These are phyloP conservation scores for Penicillium sp. DNA, from an alignment of 2,329 filamentous ascomycete genomes.

Conservation along the genomic window DNA sequence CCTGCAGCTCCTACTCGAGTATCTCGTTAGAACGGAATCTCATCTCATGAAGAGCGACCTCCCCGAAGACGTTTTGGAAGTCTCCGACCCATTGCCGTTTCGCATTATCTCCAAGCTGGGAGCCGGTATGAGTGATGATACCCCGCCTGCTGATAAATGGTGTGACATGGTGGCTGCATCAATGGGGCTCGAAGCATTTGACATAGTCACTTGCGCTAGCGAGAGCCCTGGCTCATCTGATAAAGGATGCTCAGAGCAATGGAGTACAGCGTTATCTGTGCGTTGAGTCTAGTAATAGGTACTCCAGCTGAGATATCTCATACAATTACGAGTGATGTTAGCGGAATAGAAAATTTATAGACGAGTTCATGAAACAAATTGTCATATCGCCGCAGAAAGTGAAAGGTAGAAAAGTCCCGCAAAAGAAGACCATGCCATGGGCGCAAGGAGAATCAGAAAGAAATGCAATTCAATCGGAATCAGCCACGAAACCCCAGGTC, in stretches of 20 bases:
- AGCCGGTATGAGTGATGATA: neutral
- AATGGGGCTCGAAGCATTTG: slow-evolving; percentile 23
- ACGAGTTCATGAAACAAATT: slow-evolving; percentile 16
- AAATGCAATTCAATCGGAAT: neutral
- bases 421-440: slow-evolving; percentile 12
- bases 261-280: neutral
- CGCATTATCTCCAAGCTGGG: slow-evolving; percentile 14
- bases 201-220: slow-evolving; percentile 9
- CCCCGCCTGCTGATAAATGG: slow-evolving; percentile 18
- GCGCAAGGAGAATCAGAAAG: slow-evolving; percentile 1
- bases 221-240: neutral
- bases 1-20: slow-evolving; percentile 15
- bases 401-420: slow-evolving; percentile 12
- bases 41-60: neutral
- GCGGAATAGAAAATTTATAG: neutral
- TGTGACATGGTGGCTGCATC: slow-evolving; percentile 25
- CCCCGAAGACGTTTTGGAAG: neutral
- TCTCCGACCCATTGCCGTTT: slow-evolving; percentile 11
- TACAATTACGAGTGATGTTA: neutral
- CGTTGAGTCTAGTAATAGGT: neutral
- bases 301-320: too few species aligned
- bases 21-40: slow-evolving; percentile 7
- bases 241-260: neutral
- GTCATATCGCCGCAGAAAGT: slow-evolving; percentile 22
- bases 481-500: slow-evolving; percentile 1